Evolutionary conservation across 2,329 filamentous ascomycete genomes (phyloP).

Genomic region (Epichloe sylvatica): DNA sequence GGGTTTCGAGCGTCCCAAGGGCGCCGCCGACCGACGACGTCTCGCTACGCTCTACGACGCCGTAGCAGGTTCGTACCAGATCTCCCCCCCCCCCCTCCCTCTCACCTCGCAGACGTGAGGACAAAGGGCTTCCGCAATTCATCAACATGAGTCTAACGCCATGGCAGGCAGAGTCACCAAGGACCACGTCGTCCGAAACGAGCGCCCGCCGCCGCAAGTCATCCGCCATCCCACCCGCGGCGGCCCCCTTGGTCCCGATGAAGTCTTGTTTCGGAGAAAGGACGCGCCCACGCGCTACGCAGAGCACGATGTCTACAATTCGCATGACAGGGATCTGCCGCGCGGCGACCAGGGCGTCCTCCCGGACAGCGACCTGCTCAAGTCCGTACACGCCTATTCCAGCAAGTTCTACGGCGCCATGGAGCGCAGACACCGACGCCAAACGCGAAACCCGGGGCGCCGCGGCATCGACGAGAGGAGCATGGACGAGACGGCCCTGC

Average conservation of each 20-base stretch:
- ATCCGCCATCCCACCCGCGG: slow-evolving; percentile 16
- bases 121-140: not conserved
- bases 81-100: no score
- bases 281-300: slow-evolving; percentile 53
- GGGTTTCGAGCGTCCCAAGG: slow-evolving; percentile 5
- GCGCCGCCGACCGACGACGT: slow-evolving; percentile 13
- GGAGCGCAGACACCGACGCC: slow-evolving; percentile 10
- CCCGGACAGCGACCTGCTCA: slow-evolving; percentile 56
- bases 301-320: slow-evolving; percentile 59
- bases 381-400: slow-evolving; percentile 53
- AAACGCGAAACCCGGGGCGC: slow-evolving; percentile 7
- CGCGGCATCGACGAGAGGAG: slow-evolving; percentile 37
- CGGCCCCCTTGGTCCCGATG: slow-evolving; percentile 45
- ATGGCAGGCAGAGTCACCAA: slow-evolving; percentile 19
- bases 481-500: slow-evolving; percentile 65
- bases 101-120: no score
- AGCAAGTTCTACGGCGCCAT: slow-evolving; percentile 49
- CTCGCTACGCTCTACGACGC: slow-evolving; percentile 55
- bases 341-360: slow-evolving; percentile 34
- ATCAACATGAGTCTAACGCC: slow-evolving; percentile 13
- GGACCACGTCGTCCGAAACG: slow-evolving; percentile 10
- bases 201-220: slow-evolving; percentile 2
- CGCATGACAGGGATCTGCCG: slow-evolving; percentile 42
- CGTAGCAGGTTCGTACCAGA: slow-evolving; percentile 41
- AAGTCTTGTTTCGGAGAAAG: slow-evolving; percentile 53